A percentile compares a stretch with the other conserved stretches of the same genome.
phyloP scores from a whole-genome alignment of 2,329 filamentous ascomycete species.

The Hypocreales sp. region DNA sequence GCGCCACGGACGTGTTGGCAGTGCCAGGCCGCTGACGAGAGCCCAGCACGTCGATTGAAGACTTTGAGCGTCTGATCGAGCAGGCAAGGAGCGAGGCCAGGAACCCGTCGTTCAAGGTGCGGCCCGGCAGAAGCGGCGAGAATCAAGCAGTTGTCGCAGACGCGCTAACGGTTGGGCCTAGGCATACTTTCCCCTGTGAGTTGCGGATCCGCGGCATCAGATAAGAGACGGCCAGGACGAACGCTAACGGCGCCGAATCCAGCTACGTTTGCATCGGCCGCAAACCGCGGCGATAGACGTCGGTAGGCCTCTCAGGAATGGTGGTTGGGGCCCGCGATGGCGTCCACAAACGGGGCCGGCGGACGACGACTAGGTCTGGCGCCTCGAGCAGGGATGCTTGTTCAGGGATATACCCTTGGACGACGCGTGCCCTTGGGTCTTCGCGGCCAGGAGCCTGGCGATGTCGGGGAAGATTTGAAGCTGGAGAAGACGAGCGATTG shows the following conservation, averaged over 20 bases:
- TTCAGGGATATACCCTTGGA: too few species aligned
- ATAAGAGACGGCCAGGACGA: neutral
- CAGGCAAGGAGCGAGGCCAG: conserved; percentile 38
- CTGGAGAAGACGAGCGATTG: too few species aligned
- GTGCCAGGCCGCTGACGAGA: conserved; percentile 3
- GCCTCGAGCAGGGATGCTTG: too few species aligned
- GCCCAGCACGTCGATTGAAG: conserved; percentile 37
- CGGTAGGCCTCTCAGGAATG: too few species aligned
- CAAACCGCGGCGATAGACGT: too few species aligned
- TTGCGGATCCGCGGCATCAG: conserved; percentile 4
- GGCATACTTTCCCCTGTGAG: conserved; percentile 49
- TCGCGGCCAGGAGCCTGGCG: too few species aligned
- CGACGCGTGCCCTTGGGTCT: too few species aligned
- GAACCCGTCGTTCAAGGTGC: conserved; percentile 40
- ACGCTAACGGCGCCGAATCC: conserved; percentile 9
- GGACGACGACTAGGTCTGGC: too few species aligned
- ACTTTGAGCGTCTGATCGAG: conserved; percentile 40
- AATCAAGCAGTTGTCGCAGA: neutral
- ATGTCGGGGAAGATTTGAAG: too few species aligned
- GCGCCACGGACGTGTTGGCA: conserved; percentile 5
- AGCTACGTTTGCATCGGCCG: conserved; percentile 49
- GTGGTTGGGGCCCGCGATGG: too few species aligned
- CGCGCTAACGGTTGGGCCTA: conserved; percentile 9
- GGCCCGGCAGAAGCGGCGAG: too few species aligned
- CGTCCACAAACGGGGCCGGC: too few species aligned